phyloP scores from a whole-genome alignment of 31 red algal genomes.

The Asparagopsis taxiformis region DNA sequence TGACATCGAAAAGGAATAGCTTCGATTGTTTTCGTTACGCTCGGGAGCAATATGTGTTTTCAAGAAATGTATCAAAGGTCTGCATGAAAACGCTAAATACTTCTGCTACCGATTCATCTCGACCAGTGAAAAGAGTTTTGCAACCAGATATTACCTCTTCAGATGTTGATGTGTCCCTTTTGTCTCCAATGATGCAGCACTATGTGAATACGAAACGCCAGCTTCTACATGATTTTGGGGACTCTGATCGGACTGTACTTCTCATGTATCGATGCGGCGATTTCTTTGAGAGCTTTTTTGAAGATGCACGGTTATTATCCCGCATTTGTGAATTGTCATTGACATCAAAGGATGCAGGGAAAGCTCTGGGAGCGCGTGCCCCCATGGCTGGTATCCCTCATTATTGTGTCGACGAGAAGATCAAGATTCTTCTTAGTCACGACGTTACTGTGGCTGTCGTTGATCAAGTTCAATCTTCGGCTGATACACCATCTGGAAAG shows the following conservation, averaged over 20 bases:
- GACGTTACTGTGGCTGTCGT: conserved; percentile 71
- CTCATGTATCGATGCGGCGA: conserved; percentile 91
- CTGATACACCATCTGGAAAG: conserved; percentile 38
- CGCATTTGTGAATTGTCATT: conserved; percentile 65
- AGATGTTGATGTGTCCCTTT: conserved; percentile 9
- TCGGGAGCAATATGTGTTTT: too few relatives aligned
- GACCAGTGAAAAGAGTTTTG: too few relatives aligned
- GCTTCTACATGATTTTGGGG: conserved; percentile 13
- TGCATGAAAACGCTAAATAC: too few relatives aligned
- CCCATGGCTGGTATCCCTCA: conserved; percentile 93
- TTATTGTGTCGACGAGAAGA: conserved; percentile 69
- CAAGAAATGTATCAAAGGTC: too few relatives aligned
- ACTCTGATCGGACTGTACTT: conserved; percentile 30
- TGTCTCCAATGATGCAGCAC: conserved; percentile 84
- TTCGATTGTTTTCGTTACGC: too few relatives aligned
- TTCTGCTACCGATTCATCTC: too few relatives aligned
- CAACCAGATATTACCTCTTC: too few relatives aligned
- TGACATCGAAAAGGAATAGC: too few relatives aligned
- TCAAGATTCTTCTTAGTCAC: conserved; percentile 36
- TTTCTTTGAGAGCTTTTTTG: conserved; percentile 94
- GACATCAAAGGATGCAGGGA: conserved; percentile 74
- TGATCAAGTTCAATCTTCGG: conserved; percentile 62
- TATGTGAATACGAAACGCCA: conserved; percentile 53
- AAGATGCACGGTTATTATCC: conserved; percentile 72
- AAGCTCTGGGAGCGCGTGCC: conserved; percentile 58